These are phyloP conservation scores for Tetrahymena malaccensis DNA, from an alignment of 73 alveolate species.

Conservation along the genomic window DNA sequence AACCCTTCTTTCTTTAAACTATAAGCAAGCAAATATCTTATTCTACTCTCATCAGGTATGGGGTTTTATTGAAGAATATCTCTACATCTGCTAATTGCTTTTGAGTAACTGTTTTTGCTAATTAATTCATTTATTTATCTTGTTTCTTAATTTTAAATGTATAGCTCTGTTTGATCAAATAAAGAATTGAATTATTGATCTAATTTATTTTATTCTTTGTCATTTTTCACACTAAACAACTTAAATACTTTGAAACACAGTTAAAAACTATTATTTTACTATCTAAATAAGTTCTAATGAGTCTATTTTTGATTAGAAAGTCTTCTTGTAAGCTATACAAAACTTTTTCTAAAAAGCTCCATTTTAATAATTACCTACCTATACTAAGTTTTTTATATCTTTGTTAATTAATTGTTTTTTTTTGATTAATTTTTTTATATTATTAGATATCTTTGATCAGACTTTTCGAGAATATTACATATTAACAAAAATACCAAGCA, in stretches of 20 bases:
- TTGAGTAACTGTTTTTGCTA: neutral
- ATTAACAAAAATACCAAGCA: neutral
- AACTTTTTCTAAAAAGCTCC: neutral
- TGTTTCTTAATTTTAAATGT: neutral
- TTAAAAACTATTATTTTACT: too few relatives aligned
- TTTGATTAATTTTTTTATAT: neutral
- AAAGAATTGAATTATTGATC: neutral
- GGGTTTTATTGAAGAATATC: neutral
- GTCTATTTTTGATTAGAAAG: neutral
- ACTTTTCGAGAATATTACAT: neutral
- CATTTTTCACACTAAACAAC: neutral
- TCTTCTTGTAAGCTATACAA: neutral
- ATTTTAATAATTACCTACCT: neutral
- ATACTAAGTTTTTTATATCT: too few relatives aligned
- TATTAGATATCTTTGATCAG: neutral
- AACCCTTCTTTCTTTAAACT: neutral
- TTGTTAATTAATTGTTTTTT: too few relatives aligned
- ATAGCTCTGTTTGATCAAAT: neutral
- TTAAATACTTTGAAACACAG: neutral
- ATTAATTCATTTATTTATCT: neutral
- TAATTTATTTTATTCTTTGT: neutral
- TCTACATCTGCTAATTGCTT: neutral
- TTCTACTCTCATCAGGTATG: neutral
- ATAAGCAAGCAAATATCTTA: neutral
- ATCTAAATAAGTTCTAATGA: neutral